These are phyloP conservation scores for Talinum fruticosum DNA, from an alignment of 148 eudicot genomes.

Conservation along the genomic window DNA sequence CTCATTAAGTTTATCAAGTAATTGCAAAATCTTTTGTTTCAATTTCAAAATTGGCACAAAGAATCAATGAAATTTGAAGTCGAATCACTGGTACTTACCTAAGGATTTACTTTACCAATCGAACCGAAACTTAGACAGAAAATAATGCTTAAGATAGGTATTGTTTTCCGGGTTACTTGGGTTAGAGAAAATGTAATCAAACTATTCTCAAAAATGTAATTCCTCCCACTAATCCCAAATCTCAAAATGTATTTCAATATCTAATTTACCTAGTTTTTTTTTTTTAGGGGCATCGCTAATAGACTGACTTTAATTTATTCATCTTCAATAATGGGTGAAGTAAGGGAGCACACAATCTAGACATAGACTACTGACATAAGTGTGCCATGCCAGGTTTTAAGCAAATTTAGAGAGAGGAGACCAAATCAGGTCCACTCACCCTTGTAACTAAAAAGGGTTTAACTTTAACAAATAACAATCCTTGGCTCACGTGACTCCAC, in stretches of 20 bases:
- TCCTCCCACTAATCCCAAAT: constrained; percentile 25
- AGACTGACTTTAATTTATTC: background rate
- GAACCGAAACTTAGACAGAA: no score
- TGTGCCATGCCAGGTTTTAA: background rate
- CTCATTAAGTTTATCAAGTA: no score
- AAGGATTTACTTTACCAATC: no score
- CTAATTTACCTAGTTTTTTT: no score
- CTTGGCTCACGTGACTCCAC: constrained; percentile 45
- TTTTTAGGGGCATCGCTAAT: background rate
- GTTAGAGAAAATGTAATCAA: constrained; percentile 10
- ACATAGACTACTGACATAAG: background rate
- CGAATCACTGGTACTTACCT: no score
- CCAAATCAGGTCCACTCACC: constrained; percentile 7
- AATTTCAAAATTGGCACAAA: no score
- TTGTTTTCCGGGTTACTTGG: no score
- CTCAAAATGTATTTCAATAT: background rate
- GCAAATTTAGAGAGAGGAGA: constrained; percentile 20
- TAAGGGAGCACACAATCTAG: background rate
- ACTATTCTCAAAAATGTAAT: constrained; percentile 1
- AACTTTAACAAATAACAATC: no score
- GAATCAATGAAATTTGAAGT: no score
- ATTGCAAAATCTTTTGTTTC: no score
- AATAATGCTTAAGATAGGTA: no score
- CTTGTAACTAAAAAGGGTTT: background rate
- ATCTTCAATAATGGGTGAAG: background rate